These are phyloP conservation scores for Colletotrichum sp. DNA, from an alignment of 2,329 filamentous ascomycete genomes.

Conservation along the genomic window DNA sequence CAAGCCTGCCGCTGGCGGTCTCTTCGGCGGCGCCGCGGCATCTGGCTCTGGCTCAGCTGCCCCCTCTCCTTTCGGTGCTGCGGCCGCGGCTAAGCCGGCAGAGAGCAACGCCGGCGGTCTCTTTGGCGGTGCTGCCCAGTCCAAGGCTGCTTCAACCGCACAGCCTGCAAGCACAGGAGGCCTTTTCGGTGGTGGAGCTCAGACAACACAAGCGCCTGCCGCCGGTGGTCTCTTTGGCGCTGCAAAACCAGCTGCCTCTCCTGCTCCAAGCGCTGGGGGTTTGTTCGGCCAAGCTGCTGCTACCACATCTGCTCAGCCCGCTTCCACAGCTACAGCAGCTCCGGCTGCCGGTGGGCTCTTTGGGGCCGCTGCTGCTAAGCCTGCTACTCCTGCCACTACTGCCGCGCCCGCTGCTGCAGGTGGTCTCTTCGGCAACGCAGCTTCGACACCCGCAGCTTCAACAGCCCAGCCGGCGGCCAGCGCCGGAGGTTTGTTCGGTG, in stretches of 20 bases:
- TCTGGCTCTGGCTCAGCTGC: slow-evolving; percentile 13
- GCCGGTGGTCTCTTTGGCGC: slow-evolving; percentile 27
- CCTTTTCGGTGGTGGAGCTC: slow-evolving; percentile 13
- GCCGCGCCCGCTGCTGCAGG: slow-evolving; percentile 22
- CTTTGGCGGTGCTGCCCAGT: slow-evolving; percentile 33
- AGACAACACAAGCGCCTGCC: slow-evolving; percentile 12
- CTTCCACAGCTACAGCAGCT: slow-evolving; percentile 26
- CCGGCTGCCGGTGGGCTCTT: slow-evolving; percentile 37
- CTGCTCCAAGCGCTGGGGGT: slow-evolving; percentile 7
- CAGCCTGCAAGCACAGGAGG: slow-evolving; percentile 22
- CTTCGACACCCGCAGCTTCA: slow-evolving; percentile 37
- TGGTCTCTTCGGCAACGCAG: slow-evolving; percentile 47
- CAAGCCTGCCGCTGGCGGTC: slow-evolving; percentile 32
- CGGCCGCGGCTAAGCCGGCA: slow-evolving; percentile 4
- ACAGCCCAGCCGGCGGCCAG: slow-evolving; percentile 28
- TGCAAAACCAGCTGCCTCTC: slow-evolving; percentile 2
- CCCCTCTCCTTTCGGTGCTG: slow-evolving; percentile 14
- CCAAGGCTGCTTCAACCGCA: slow-evolving; percentile 28
- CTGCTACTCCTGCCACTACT: slow-evolving; percentile 34
- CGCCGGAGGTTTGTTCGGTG: slow-evolving; percentile 29
- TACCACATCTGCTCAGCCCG: slow-evolving; percentile 28
- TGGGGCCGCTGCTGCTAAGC: slow-evolving; percentile 41
- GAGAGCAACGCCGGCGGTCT: slow-evolving; percentile 26
- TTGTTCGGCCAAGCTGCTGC: slow-evolving; percentile 21
- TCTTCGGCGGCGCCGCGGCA: slow-evolving; percentile 32